Base-by-base conservation (phyloP, 768 basidiomycete species). In the Lentinula sp. region DNA sequence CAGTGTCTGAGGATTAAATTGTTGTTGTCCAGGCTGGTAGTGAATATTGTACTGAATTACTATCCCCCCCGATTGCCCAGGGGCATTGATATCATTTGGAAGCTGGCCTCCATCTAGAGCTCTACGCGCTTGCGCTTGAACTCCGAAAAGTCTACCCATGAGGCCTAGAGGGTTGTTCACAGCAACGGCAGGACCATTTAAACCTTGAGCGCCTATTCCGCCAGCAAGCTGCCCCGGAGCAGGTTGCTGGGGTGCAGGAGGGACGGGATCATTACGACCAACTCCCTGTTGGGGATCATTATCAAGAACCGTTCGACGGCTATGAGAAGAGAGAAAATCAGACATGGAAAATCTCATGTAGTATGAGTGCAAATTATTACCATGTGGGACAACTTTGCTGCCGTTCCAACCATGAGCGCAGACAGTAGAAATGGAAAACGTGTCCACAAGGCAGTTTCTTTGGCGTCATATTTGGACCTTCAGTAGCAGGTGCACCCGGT, bases 321-420 rank as follows among this genome's bases (percentile, higher is more conserved):
- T 92, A 60, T 18, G n/a, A 33, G 20, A 43, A 43, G 32, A 41
- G 18, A n/a, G 37, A 13, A 43, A 42, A 43, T 42, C 23, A 41
- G 32, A 15, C 6, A 62, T 60, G 57, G 59, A 48, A 39, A 59
- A 16, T 45, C 42, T 39, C 67, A 61, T 13, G 42, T 13, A 46
- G 23, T 46, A 36, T 4, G 35, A 15, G 43, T 42, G 23, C 53
- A 61, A 60, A 20, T 37, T 73, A 88, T 73, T 54, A 96, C 96
- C 96, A 99, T 45, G 97, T 99, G 1, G 97, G 97, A 72, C 97
- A 99, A 66, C 92, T 98, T 73, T 98, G 97, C 72, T 99, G 97
- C 48, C 97, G 83, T 73, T 99, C 97, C 32, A 99, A 82, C 97
- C 97, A 99, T 20, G 93, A 95, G 43, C 94, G 83, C 64, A 99